Percentiles rank a stretch among this genome's conserved stretches.
These are phyloP conservation scores for Leonotis leonurus DNA, from an alignment of 257 asterid species.

Conservation along the genomic window DNA sequence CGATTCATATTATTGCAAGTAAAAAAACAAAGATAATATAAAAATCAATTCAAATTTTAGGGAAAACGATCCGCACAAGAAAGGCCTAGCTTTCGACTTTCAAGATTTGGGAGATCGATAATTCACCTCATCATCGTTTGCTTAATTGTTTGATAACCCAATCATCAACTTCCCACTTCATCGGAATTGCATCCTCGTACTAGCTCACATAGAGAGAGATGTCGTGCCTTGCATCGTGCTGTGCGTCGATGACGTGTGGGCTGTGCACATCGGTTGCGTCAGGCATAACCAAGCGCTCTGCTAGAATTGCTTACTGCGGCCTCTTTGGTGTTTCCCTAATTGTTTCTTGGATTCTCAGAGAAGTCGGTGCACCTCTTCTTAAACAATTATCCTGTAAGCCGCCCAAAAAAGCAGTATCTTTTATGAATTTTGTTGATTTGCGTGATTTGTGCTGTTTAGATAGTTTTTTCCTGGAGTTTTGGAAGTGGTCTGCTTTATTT, in stretches of 20 bases:
- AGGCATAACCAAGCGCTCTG: slow-evolving; percentile 75
- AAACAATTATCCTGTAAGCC: slow-evolving; percentile 56
- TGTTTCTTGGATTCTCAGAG: slow-evolving; percentile 80
- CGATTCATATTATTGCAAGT: not conserved
- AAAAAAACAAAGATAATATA: not conserved
- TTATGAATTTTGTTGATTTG: not conserved
- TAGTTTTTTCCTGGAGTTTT: not conserved
- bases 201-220: slow-evolving; percentile 17
- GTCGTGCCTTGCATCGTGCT: slow-evolving; percentile 91
- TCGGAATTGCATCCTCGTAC: slow-evolving; percentile 2
- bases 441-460: slow-evolving; percentile 1
- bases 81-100: not conserved
- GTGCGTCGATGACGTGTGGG: slow-evolving; percentile 89
- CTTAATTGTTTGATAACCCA: slow-evolving; percentile 3
- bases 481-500: not conserved
- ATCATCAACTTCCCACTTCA: not conserved
- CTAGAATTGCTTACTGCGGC: slow-evolving; percentile 77
- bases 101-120: not conserved
- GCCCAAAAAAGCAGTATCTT: not conserved
- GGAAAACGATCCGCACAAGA: not conserved
- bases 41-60: not conserved
- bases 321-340: slow-evolving; percentile 72
- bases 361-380: slow-evolving; percentile 71
- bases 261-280: slow-evolving; percentile 94
- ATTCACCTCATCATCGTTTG: not conserved